Evolutionary conservation across 129 eudicot genomes (phyloP).

Genomic region (Tagetes patula): DNA sequence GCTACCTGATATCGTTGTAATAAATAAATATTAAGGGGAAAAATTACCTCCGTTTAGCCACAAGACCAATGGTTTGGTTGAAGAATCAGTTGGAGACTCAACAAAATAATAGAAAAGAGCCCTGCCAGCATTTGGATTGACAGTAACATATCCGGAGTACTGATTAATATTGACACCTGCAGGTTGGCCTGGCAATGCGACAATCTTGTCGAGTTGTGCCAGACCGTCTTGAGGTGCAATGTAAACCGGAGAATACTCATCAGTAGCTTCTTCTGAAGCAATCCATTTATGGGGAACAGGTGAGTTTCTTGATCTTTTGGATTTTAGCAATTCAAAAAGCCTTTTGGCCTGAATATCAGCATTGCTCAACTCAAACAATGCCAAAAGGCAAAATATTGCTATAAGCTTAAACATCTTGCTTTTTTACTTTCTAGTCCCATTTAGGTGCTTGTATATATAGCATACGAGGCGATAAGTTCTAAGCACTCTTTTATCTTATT

Average conservation of each 20-base stretch:
- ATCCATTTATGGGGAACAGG: conserved; percentile 10
- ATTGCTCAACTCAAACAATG: conserved; percentile 20
- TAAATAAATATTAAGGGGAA: not conserved
- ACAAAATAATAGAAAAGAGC: conserved; percentile 44
- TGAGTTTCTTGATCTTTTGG: conserved; percentile 20
- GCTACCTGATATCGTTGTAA: not conserved
- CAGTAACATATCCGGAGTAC: conserved; percentile 42
- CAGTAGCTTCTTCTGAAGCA: conserved; percentile 3
- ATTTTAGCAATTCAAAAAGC: conserved; percentile 24
- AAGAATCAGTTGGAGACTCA: conserved; percentile 37
- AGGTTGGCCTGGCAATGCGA: conserved; percentile 35
- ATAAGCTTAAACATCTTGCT: conserved; percentile 26
- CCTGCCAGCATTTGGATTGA: conserved; percentile 33
- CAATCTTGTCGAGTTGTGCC: conserved; percentile 34
- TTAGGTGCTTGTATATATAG: conserved; percentile 21
- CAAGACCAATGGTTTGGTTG: conserved; percentile 36
- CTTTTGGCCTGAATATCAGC: conserved; percentile 27
- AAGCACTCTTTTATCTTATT: conserved; percentile 18
- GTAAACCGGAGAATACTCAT: conserved; percentile 26
- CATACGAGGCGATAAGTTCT: not conserved
- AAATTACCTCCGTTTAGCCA: conserved; percentile 43
- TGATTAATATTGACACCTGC: conserved; percentile 34
- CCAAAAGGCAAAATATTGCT: conserved; percentile 18
- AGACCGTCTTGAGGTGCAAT: conserved; percentile 37
- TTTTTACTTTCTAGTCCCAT: conserved; percentile 1